phyloP scores from a whole-genome alignment of 495 filamentous ascomycete species.

The Penicillium bialowiezense region DNA sequence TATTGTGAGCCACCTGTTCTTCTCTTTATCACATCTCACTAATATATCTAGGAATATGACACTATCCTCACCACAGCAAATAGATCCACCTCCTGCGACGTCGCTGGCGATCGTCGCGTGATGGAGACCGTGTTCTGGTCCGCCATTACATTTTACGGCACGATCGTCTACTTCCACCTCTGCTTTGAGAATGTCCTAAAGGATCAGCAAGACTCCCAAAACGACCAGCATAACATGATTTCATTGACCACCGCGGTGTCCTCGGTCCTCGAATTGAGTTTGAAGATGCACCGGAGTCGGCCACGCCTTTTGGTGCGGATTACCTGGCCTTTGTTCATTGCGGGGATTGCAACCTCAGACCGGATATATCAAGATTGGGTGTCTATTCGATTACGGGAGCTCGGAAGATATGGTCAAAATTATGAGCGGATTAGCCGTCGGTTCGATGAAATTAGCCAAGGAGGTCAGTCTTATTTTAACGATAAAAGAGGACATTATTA shows the following conservation, averaged over 20 bases:
- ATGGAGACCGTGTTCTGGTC: constrained; percentile 33
- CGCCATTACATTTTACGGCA: constrained; percentile 30
- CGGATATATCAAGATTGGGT: constrained; percentile 36
- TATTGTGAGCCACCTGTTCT: constrained; percentile 19
- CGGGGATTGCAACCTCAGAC: constrained; percentile 31
- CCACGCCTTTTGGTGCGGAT: constrained; percentile 29
- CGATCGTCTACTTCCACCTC: constrained; percentile 28
- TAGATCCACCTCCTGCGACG: constrained; percentile 20
- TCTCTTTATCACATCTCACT: background rate
- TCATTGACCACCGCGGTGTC: constrained; percentile 21
- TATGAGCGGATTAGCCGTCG: constrained; percentile 19
- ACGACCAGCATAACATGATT: constrained; percentile 7
- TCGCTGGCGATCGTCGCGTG: constrained; percentile 19
- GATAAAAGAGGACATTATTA: background rate
- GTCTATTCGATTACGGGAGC: constrained; percentile 28
- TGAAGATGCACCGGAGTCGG: constrained; percentile 31
- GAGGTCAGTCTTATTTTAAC: constrained; percentile 15
- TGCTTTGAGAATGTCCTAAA: constrained; percentile 22
- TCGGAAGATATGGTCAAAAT: constrained; percentile 31
- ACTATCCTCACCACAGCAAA: constrained; percentile 22
- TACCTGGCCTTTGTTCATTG: constrained; percentile 29
- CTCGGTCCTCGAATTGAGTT: constrained; percentile 23
- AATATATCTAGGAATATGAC: constrained; percentile 24
- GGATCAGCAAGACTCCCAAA: background rate
- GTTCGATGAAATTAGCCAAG: constrained; percentile 28